A percentile compares a stretch with the other conserved stretches of the same genome.
phyloP scores from a whole-genome alignment of 2,329 filamentous ascomycete genomes.

The Diaporthe nobilis region DNA sequence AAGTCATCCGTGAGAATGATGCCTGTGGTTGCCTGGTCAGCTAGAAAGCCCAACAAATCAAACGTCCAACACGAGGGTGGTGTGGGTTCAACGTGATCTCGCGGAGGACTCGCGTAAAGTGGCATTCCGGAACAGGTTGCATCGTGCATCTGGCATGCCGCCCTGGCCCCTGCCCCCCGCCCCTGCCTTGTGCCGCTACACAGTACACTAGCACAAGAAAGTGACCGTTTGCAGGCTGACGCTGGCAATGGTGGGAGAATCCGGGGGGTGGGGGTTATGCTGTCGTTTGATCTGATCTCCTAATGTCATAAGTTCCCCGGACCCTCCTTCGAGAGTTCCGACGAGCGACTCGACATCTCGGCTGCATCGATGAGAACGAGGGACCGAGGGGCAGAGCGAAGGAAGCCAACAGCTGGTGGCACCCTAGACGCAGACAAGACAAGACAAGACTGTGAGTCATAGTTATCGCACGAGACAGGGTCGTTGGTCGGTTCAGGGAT shows the following conservation, averaged over 20 bases:
- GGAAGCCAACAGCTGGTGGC: not conserved
- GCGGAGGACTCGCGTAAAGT: constrained; percentile 51
- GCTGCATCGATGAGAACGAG: not conserved
- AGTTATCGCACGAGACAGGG: constrained; percentile 40
- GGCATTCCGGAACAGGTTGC: constrained; percentile 44
- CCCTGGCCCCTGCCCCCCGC: constrained; percentile 39
- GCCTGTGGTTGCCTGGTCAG: constrained; percentile 40
- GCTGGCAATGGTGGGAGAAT: not conserved
- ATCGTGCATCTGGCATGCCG: constrained; percentile 29
- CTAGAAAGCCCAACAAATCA: constrained; percentile 43
- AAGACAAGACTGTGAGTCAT: constrained; percentile 40
- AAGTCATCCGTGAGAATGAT: constrained; percentile 26
- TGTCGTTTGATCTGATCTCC: not conserved
- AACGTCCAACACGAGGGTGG: constrained; percentile 42
- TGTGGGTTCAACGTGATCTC: constrained; percentile 46
- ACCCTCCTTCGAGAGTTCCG: not conserved
- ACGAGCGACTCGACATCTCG: not conserved
- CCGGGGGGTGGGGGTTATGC: not conserved
- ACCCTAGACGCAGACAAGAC: constrained; percentile 20
- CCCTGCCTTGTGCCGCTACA: not conserved
- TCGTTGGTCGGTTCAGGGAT: constrained; percentile 36
- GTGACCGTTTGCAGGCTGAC: not conserved
- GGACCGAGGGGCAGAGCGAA: not conserved
- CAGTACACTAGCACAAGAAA: not conserved
- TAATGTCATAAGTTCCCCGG: not conserved